Conservation (phyloP, 768 basidiomycete genomes). For the Hortiboletus campestris region DNA sequence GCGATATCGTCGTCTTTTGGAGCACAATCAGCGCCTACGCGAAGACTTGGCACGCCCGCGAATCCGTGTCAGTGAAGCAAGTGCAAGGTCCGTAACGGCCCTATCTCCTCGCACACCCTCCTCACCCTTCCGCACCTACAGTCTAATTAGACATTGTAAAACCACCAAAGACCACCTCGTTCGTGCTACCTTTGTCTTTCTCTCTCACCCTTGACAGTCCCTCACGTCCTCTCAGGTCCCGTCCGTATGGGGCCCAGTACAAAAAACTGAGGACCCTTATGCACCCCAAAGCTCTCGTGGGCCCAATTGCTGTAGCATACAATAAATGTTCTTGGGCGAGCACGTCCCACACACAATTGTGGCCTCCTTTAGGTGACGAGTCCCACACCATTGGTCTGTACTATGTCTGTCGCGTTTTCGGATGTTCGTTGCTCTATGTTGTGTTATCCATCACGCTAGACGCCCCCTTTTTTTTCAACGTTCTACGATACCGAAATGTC, state of each 20-base stretch:
- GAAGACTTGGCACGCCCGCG: constrained; percentile 74
- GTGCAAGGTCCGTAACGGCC: constrained; percentile 48
- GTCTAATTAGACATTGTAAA: constrained; percentile 73
- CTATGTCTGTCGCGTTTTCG: constrained; percentile 9
- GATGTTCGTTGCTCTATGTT: constrained; percentile 6
- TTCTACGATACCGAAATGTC: constrained; percentile 7
- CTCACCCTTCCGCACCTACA: constrained; percentile 28
- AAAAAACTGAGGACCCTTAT: constrained; percentile 90
- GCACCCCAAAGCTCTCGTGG: constrained; percentile 61
- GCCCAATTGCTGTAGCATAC: constrained; percentile 56
- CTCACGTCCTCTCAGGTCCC: constrained; percentile 61
- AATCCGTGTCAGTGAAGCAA: constrained; percentile 72
- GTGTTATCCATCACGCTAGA: constrained; percentile 11
- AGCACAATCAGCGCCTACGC: constrained; percentile 70
- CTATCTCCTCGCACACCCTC: neutral
- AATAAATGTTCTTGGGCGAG: constrained; percentile 35
- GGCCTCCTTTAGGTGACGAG: neutral
- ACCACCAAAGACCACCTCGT: constrained; percentile 70
- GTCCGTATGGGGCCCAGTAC: constrained; percentile 96
- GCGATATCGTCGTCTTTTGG: constrained; percentile 72
- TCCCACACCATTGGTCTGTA: constrained; percentile 17
- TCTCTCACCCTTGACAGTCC: neutral
- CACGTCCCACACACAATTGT: neutral
- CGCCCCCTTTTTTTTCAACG: neutral
- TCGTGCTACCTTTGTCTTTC: constrained; percentile 22